phyloP scores from a whole-genome alignment of 2,329 filamentous ascomycete species.

The Cladophialophora immunda region DNA sequence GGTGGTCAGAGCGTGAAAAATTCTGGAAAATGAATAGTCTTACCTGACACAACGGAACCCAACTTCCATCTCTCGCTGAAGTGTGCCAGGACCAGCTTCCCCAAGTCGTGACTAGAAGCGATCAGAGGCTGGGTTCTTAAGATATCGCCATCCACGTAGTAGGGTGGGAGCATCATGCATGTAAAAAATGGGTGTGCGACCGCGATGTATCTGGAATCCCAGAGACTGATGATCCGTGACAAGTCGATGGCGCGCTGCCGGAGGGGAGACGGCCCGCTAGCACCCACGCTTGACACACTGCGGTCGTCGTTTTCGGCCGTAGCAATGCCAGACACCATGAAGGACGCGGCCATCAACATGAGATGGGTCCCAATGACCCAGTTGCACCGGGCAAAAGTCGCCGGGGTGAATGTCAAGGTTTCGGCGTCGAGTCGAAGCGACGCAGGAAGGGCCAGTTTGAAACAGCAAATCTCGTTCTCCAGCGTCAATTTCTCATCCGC shows the following conservation, averaged over 20 bases:
- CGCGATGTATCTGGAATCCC: conserved; percentile 35
- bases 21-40: neutral
- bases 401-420: conserved; percentile 25
- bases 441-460: conserved; percentile 32
- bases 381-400: conserved; percentile 30
- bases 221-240: conserved; percentile 34
- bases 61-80: conserved; percentile 33
- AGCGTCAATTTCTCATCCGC: conserved; percentile 33
- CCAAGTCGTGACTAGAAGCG: conserved; percentile 30
- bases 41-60: conserved; percentile 32
- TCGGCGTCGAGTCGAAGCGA: conserved; percentile 31
- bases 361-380: conserved; percentile 37
- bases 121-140: conserved; percentile 29
- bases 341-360: conserved; percentile 34
- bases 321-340: conserved; percentile 30
- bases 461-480: conserved; percentile 35
- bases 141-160: conserved; percentile 29
- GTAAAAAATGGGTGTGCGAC: conserved; percentile 33
- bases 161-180: conserved; percentile 34
- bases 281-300: conserved; percentile 27
- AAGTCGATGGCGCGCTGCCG: conserved; percentile 34
- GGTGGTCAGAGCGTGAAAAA: neutral
- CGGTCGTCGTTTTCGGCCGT: conserved; percentile 28
- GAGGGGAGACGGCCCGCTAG: conserved; percentile 17
- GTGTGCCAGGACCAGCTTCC: conserved; percentile 31